phyloP scores from a whole-genome alignment of 768 basidiomycete genomes.

The Chalciporus pseudorubinellus region DNA sequence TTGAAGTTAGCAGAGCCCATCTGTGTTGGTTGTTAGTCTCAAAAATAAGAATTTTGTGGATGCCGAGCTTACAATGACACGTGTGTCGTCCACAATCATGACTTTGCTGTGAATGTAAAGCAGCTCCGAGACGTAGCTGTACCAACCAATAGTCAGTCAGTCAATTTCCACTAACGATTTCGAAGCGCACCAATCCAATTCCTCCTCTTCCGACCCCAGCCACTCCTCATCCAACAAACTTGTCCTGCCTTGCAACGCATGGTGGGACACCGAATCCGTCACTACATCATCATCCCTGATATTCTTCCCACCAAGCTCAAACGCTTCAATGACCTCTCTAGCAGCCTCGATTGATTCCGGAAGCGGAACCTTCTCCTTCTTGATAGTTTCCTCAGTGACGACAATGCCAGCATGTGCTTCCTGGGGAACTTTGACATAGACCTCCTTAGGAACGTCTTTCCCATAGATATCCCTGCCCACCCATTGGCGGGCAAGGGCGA shows the following conservation, averaged over 20 bases:
- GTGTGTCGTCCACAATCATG: slow-evolving; percentile 92
- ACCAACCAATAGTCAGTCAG: slow-evolving; percentile 6
- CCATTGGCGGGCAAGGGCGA: slow-evolving; percentile 79
- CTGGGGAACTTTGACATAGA: slow-evolving; percentile 56
- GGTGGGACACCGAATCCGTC: slow-evolving; percentile 77
- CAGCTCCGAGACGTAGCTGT: slow-evolving; percentile 75
- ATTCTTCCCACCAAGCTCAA: slow-evolving; percentile 61
- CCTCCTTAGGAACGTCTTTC: slow-evolving; percentile 42
- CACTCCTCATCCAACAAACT: slow-evolving; percentile 74
- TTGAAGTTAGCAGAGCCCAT: slow-evolving; percentile 95
- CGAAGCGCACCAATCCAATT: slow-evolving; percentile 70
- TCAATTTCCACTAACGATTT: background rate
- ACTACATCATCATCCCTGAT: slow-evolving; percentile 62
- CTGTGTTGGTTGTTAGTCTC: slow-evolving; percentile 35
- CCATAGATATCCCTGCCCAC: slow-evolving; percentile 47
- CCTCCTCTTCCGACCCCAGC: slow-evolving; percentile 81
- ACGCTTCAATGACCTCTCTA: slow-evolving; percentile 59
- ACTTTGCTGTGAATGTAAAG: slow-evolving; percentile 85
- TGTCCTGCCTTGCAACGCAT: slow-evolving; percentile 64
- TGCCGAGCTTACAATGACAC: slow-evolving; percentile 69
- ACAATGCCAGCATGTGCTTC: slow-evolving; percentile 49
- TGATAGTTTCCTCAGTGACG: slow-evolving; percentile 51
- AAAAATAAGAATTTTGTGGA: background rate
- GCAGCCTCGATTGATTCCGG: slow-evolving; percentile 71
- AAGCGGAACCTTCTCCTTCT: slow-evolving; percentile 62